phyloP scores from a whole-genome alignment of 192 early-diverging fungal genomes.

The Backusella parvicylindrica region DNA sequence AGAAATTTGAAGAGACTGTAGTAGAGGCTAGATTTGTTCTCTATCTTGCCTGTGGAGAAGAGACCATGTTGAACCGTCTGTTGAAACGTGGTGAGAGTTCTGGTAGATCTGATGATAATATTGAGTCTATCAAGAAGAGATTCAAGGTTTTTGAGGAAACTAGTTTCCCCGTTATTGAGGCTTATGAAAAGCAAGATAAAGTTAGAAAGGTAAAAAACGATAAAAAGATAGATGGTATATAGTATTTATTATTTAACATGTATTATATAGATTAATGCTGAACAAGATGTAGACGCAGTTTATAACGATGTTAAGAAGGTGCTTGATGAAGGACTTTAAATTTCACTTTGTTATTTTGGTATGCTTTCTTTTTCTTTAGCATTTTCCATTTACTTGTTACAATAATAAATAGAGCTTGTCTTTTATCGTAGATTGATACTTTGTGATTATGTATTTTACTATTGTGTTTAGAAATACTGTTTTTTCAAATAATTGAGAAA shows the following conservation, averaged over 20 bases:
- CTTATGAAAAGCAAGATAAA: slow-evolving; percentile 69
- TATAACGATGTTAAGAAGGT: slow-evolving; percentile 60
- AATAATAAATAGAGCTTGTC: too few species aligned
- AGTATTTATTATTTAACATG: neutral
- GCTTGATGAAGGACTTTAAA: slow-evolving; percentile 41
- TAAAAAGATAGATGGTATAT: neutral
- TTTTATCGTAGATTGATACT: too few species aligned
- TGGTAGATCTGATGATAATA: slow-evolving; percentile 91
- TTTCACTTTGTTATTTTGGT: neutral
- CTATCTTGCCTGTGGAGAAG: slow-evolving; percentile 92
- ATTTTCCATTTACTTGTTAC: too few species aligned
- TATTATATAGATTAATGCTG: slow-evolving; percentile 35
- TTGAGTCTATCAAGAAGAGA: slow-evolving; percentile 94
- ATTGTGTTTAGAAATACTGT: too few species aligned
- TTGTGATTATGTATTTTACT: too few species aligned
- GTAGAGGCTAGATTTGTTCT: slow-evolving; percentile 67
- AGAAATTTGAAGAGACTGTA: slow-evolving; percentile 85
- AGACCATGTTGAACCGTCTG: slow-evolving; percentile 82
- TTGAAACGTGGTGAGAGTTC: slow-evolving; percentile 91
- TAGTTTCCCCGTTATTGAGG: slow-evolving; percentile 86
- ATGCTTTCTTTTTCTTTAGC: too few species aligned
- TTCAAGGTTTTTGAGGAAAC: slow-evolving; percentile 81
- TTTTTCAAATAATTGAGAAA: too few species aligned
- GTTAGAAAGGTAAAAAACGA: slow-evolving; percentile 64
- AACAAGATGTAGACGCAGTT: slow-evolving; percentile 62